Percentiles rank a stretch among this genome's conserved stretches.
These are phyloP conservation scores for Trametes maxima DNA, from an alignment of 768 basidiomycete genomes.

Conservation along the genomic window DNA sequence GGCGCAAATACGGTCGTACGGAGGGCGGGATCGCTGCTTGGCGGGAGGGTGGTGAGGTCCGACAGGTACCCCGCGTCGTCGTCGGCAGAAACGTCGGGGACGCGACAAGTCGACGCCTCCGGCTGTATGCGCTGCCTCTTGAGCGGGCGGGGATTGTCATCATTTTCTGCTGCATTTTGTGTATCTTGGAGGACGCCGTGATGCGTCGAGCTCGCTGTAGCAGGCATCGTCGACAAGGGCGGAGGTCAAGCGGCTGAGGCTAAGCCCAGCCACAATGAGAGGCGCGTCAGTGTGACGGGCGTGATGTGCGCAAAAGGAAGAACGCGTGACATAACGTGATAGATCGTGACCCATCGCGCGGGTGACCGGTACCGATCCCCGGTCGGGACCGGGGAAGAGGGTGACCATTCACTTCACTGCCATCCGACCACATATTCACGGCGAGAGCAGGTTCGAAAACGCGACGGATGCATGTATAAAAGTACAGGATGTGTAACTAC, in stretches of 20 bases:
- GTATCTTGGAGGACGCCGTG: not conserved
- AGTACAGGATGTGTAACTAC: conserved; percentile 1
- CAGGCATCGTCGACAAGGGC: not conserved
- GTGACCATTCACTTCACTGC: not conserved
- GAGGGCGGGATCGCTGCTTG: conserved; percentile 2
- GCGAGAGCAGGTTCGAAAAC: not conserved
- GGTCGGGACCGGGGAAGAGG: not conserved
- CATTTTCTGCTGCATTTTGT: not conserved
- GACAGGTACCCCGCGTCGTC: not conserved
- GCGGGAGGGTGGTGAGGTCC: conserved; percentile 17
- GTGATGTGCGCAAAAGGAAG: not conserved
- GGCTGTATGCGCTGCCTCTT: conserved; percentile 25
- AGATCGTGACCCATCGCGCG: not conserved
- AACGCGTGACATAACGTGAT: conserved; percentile 9
- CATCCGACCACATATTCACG: not conserved
- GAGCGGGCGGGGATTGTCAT: conserved; percentile 13
- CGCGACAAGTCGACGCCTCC: not conserved
- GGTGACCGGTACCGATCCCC: not conserved
- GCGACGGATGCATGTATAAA: not conserved
- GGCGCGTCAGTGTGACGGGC: not conserved
- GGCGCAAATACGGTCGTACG: not conserved
- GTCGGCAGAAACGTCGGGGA: not conserved
- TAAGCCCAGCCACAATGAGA: not conserved
- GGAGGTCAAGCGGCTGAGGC: not conserved
- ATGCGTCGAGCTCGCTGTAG: not conserved